Evolutionary conservation across 1,284 basidiomycete species (phyloP).

Genomic region (Cutaneotrichosporon spelunceum): DNA sequence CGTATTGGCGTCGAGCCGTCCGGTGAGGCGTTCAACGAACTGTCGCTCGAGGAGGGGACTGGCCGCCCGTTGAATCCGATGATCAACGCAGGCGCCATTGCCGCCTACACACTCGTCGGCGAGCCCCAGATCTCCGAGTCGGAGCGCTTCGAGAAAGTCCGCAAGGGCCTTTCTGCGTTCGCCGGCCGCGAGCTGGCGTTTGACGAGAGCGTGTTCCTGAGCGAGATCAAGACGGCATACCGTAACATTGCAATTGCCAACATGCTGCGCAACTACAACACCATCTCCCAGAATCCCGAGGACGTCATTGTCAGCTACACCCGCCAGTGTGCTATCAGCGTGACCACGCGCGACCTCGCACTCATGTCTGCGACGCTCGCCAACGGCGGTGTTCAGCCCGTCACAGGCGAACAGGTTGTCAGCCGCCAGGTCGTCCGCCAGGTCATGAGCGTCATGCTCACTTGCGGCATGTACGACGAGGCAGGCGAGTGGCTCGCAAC

Average conservation of each 20-base stretch:
- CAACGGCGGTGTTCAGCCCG: constrained; percentile 24
- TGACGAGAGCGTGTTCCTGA: constrained; percentile 18
- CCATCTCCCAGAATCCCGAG: constrained; percentile 14
- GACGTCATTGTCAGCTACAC: constrained; percentile 19
- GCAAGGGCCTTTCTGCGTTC: constrained; percentile 14
- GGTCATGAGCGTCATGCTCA: constrained; percentile 22
- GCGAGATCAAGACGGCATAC: constrained; percentile 18
- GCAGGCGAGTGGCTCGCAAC: constrained; percentile 21
- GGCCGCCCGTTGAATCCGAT: constrained; percentile 22
- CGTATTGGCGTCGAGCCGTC: constrained; percentile 22
- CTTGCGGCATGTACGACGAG: constrained; percentile 25
- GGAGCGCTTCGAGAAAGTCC: constrained; percentile 20
- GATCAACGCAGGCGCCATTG: constrained; percentile 27
- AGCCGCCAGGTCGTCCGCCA: constrained; percentile 20
- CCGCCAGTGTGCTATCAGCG: constrained; percentile 21
- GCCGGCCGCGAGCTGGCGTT: constrained; percentile 20
- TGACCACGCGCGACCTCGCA: constrained; percentile 23
- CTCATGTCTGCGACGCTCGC: constrained; percentile 23
- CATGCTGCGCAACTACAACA: constrained; percentile 23
- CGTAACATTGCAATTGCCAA: constrained; percentile 22
- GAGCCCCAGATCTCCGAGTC: neutral
- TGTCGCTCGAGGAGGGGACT: constrained; percentile 18
- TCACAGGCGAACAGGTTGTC: constrained; percentile 19
- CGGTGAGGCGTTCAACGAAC: constrained; percentile 25
- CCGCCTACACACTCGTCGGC: constrained; percentile 18